Evolutionary conservation across 2,329 filamentous ascomycete genomes (phyloP), one percentile per base, ranked within the genome.

Genomic region (Cyphellophora europaea): DNA sequence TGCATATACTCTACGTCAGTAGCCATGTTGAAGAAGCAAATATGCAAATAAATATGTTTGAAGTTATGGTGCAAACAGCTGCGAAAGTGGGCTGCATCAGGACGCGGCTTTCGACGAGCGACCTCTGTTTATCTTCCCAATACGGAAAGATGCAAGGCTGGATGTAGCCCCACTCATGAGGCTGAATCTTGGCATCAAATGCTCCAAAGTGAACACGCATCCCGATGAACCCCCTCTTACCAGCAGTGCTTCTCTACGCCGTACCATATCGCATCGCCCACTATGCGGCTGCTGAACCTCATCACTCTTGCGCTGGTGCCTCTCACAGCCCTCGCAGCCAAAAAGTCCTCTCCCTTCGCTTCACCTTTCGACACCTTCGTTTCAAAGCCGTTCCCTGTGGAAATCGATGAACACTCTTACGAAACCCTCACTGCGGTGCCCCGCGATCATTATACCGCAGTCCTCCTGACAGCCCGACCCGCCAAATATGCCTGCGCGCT

Each of bases 401-500:
- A 85, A 65, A 76, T 98, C 48, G 72, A 79, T 58, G 87, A 94
- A 58, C 62, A 64, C 15, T 67, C 71, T 31, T 98, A 91, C 68
- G 71, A 74, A 48, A 73, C 82, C 47, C 65, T 96, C 48, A 93
- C 84, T 3, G 64, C 74, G 11, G 63, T 74, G 1, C 86, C 88
- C 10, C 77, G 91, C 48, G 83, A 98, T 61, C 93, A 95, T 59
- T 78, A 78, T 25, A 72, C 82, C 17, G 80, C 79, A 2, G 73
- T 98, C 3, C 73, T 98, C 11, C 66, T 98, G 46, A 98, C 91
- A 1, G 91, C 91, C 23, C 63, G 88, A 52, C 88, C 94, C 47
- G 54, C 77, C 19, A 76, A 85, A 39, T 95, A 84, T 55, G 84
- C 82, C 41, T 98, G 91, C 58, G 68, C 78, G 47, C 68, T 96